These are phyloP conservation scores for Pichia kluyveri DNA, from an alignment of 805 yeast genomes.

Conservation along the genomic window DNA sequence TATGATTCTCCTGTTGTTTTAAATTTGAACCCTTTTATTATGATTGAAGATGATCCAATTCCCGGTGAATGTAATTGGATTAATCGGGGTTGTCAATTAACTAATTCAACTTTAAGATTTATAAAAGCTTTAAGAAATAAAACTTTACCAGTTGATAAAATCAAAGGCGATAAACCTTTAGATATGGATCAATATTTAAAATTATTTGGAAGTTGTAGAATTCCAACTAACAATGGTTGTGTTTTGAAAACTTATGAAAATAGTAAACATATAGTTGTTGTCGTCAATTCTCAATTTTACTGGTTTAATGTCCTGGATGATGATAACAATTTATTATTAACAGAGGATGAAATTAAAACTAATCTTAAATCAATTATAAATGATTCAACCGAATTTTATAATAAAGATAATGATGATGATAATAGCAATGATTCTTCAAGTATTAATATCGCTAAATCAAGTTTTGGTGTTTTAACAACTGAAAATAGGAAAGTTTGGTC, in stretches of 20 bases:
- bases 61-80: constrained; percentile 55
- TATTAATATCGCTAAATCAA: constrained; percentile 56
- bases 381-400: constrained; percentile 43
- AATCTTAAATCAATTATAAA: constrained; percentile 68
- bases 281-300: constrained; percentile 81
- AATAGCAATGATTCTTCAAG: constrained; percentile 24
- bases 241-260: constrained; percentile 72
- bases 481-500: constrained; percentile 90
- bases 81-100: constrained; percentile 71
- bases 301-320: constrained; percentile 90
- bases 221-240: constrained; percentile 78
- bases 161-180: constrained; percentile 52
- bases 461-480: constrained; percentile 85
- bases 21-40: constrained; percentile 82
- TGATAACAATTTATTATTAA: constrained; percentile 58
- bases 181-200: constrained; percentile 91
- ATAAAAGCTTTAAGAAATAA: constrained; percentile 69
- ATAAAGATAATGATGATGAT: too few relatives aligned
- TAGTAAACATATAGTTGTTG: constrained; percentile 73
- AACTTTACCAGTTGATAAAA: constrained; percentile 61
- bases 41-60: constrained; percentile 88
- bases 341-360: constrained; percentile 65
- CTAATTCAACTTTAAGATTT: constrained; percentile 70
- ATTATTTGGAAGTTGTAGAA: constrained; percentile 79
- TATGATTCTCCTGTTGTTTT: constrained; percentile 89